A percentile compares a stretch with the other conserved stretches of the same genome.
Evolutionary conservation across 495 filamentous ascomycete genomes (phyloP).

Genomic region (Aspergillus asperescens): DNA sequence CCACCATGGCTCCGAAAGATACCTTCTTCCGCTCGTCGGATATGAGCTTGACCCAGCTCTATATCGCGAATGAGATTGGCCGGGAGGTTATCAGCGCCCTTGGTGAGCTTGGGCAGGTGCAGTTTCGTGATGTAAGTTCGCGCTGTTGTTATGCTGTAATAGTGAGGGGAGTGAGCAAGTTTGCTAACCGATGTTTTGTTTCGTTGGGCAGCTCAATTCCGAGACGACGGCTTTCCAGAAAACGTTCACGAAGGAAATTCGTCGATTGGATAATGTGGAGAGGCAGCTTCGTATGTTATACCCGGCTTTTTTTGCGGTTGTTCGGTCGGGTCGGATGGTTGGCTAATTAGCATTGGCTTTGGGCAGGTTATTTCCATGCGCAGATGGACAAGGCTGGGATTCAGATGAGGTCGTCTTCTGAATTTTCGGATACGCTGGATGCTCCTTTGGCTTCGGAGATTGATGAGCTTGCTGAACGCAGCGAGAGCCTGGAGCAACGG

Average conservation of each 20-base stretch:
- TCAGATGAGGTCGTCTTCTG: slow-evolving; percentile 73
- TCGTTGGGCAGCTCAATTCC: slow-evolving; percentile 69
- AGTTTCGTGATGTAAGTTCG: slow-evolving; percentile 87
- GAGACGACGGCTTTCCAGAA: slow-evolving; percentile 91
- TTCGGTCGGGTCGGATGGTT: background rate
- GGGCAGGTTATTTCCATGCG: slow-evolving; percentile 73
- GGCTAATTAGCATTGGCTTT: slow-evolving; percentile 7
- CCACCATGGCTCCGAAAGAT: slow-evolving; percentile 59
- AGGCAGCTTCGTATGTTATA: slow-evolving; percentile 78
- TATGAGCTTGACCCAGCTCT: slow-evolving; percentile 99
- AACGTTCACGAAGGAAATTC: slow-evolving; percentile 95
- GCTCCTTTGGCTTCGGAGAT: slow-evolving; percentile 89
- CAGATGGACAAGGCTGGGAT: slow-evolving; percentile 94
- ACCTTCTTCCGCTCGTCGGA: slow-evolving; percentile 99
- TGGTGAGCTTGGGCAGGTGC: slow-evolving; percentile 89
- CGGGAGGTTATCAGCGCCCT: slow-evolving; percentile 95
- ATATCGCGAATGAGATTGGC: slow-evolving; percentile 97
- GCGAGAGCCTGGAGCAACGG: slow-evolving; percentile 85
- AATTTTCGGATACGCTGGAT: slow-evolving; percentile 77
- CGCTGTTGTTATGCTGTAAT: background rate
- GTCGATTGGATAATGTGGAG: slow-evolving; percentile 95
- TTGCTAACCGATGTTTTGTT: slow-evolving; percentile 14
- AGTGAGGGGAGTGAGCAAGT: background rate
- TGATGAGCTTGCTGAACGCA: slow-evolving; percentile 87
- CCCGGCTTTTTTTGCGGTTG: background rate